Percentiles rank a stretch among this genome's conserved stretches.
Evolutionary conservation across 208 protist species (phyloP).

Genomic region (Trypanosoma lewisi): DNA sequence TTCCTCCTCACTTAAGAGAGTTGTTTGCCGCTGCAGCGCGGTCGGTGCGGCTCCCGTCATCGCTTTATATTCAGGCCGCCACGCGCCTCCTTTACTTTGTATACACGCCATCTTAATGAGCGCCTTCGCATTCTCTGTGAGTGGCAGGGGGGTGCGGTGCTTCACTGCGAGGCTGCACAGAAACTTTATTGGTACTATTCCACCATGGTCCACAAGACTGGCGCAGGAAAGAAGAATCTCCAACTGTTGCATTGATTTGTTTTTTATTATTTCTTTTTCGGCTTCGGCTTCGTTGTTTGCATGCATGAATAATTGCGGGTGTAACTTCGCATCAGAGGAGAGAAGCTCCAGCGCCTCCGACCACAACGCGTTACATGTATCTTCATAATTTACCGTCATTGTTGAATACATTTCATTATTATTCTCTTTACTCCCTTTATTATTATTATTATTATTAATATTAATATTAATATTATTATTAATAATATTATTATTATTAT

Average conservation of each 20-base stretch:
- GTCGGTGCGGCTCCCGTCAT: conserved; percentile 23
- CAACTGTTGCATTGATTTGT: conserved; percentile 4
- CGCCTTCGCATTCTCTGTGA: conserved; percentile 26
- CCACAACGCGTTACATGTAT: conserved; percentile 15
- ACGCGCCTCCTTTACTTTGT: conserved; percentile 10
- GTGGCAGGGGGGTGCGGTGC: conserved; percentile 7
- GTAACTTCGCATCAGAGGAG: conserved; percentile 1
- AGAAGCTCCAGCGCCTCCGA: conserved; percentile 11
- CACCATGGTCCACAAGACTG: conserved; percentile 9
- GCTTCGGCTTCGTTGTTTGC: too few relatives aligned
- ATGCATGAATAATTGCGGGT: conserved; percentile 4
- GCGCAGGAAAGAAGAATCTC: conserved; percentile 21
- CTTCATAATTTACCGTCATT: conserved; percentile 1
- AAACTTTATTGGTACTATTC: conserved; percentile 12
- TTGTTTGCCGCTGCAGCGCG: conserved; percentile 11
- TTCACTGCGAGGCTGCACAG: conserved; percentile 11
- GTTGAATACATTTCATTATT: too few relatives aligned
- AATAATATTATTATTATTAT: too few relatives aligned
- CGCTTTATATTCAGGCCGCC: conserved; percentile 18
- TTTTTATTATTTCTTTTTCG: too few relatives aligned
- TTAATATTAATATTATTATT: too few relatives aligned
- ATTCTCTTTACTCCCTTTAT: too few relatives aligned
- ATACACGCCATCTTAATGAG: conserved; percentile 24
- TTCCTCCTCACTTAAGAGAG: conserved; percentile 20
- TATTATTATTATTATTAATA: too few relatives aligned